Conservation (phyloP, 257 asterid genomes). For the Solanum tacnaense region DNA sequence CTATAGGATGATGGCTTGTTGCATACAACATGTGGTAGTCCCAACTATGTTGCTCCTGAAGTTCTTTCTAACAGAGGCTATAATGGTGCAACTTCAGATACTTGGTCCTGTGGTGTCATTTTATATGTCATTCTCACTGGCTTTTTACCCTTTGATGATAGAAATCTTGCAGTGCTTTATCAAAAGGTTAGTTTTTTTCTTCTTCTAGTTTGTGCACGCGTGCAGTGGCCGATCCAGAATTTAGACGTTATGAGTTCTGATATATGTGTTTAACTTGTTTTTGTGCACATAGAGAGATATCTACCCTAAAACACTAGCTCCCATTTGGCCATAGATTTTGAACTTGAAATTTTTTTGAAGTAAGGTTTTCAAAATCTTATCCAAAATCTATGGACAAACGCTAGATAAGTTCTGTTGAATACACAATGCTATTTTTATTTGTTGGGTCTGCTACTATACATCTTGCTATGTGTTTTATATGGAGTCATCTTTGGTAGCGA, state of each 20-base stretch:
- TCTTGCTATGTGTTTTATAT: not conserved
- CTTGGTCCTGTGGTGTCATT: slow-evolving; percentile 96
- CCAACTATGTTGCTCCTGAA: slow-evolving; percentile 98
- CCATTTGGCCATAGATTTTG: not conserved
- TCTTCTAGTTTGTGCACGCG: no score
- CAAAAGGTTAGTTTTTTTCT: slow-evolving; percentile 56
- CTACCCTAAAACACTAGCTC: not conserved
- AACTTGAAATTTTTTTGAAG: not conserved
- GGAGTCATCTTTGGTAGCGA: not conserved
- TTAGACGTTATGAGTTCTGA: not conserved
- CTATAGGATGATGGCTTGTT: slow-evolving; percentile 78
- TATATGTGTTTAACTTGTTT: not conserved
- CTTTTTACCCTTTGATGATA: slow-evolving; percentile 89
- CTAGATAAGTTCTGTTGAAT: not conserved
- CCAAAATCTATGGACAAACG: not conserved
- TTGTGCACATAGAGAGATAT: not conserved
- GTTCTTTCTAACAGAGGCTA: slow-evolving; percentile 82
- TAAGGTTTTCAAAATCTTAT: not conserved
- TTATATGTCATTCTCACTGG: slow-evolving; percentile 88
- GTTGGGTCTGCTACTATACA: not conserved
- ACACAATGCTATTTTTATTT: not conserved
- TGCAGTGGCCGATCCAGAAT: not conserved
- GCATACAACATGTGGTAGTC: slow-evolving; percentile 99
- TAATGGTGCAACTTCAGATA: slow-evolving; percentile 87
- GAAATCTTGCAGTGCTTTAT: slow-evolving; percentile 88